Evolutionary conservation across 139 green algal species (phyloP).

Genomic region (Chlamydomonas sphaeroides): DNA sequence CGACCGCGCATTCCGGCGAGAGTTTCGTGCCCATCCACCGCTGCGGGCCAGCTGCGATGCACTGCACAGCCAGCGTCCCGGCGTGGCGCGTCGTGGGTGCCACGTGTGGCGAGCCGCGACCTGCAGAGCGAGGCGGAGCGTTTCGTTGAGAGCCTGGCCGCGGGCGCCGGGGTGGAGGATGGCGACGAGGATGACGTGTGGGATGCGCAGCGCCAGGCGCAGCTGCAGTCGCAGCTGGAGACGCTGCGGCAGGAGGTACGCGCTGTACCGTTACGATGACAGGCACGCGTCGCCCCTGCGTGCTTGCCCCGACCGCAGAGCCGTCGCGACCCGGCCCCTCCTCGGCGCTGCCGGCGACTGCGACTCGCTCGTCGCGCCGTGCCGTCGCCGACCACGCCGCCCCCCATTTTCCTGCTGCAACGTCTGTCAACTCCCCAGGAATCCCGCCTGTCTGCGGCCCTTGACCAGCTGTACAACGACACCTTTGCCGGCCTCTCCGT

Average conservation of each 20-base stretch:
- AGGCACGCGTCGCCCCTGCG: too few relatives aligned
- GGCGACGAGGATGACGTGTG: neutral
- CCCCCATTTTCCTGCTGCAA: neutral
- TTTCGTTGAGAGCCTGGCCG: neutral
- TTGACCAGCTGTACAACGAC: slow-evolving; percentile 64
- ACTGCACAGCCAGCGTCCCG: too few relatives aligned
- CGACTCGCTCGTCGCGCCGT: neutral
- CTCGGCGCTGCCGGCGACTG: neutral
- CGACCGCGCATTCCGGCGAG: too few relatives aligned
- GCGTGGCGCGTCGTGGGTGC: too few relatives aligned
- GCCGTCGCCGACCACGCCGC: neutral
- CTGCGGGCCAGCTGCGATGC: too few relatives aligned
- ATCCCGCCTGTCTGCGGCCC: slow-evolving; percentile 41
- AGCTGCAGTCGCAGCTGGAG: neutral
- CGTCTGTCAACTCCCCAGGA: slow-evolving; percentile 28
- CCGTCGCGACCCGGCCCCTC: too few relatives aligned
- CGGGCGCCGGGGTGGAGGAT: neutral
- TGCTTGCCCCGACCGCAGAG: too few relatives aligned
- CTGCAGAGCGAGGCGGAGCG: neutral
- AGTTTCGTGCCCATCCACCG: too few relatives aligned
- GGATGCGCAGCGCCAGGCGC: neutral
- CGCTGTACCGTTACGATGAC: too few relatives aligned
- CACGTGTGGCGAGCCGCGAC: neutral
- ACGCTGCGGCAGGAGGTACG: neutral
- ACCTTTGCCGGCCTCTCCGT: slow-evolving; percentile 53